Base-by-base conservation (phyloP, 331 rosid genomes). In the Acacia pycnantha region DNA sequence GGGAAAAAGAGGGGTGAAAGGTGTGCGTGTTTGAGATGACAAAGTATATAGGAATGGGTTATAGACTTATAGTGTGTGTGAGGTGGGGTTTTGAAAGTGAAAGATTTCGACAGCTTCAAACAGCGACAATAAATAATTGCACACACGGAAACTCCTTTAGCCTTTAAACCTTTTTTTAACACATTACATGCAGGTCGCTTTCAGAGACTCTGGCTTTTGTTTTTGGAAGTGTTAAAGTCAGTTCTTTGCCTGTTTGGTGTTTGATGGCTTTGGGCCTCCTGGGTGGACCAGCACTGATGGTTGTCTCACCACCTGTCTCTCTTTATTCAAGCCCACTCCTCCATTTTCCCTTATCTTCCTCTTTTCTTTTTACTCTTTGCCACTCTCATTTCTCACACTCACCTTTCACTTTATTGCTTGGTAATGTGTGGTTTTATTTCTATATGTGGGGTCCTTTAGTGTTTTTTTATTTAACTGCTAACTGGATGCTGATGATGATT, bases 171-270 rank as follows among this genome's bases (percentile, higher is more conserved):
- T 73, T 53, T 53, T n/a, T 16, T 53, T 53, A 48, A 56, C n/a
- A 69, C 70, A 26, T 1, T 27, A 27, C 13, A 35, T 67, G 73
- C 4, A 22, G 11, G 87, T 88, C 91, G n/a, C 73, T 82, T 2
- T 88, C 89, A 48, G 29, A 43, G 47, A 77, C 78, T 29, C 8
- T 82, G 85, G 35, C 81, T 88, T 85, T 81, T 24, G 33, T 70
- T 77, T 77, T 62, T 53, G 86, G 83, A 80, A 77, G 87, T 77
- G 77, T 86, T 82, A 62, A 80, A 85, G 88, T 79, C 85, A 79
- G 74, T 82, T 88, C 80, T 69, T 56, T 82, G 85, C 82, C 51
- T 12, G 54, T 48, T 77, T 50, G 29, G 18, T 27, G 58, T 73
- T 37, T 70, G 19, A 59, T 50, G 56, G 13, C 65, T 58, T 67